These are phyloP conservation scores for Pichia sp. DNA, from an alignment of 1,139 yeast species.

Conservation along the genomic window DNA sequence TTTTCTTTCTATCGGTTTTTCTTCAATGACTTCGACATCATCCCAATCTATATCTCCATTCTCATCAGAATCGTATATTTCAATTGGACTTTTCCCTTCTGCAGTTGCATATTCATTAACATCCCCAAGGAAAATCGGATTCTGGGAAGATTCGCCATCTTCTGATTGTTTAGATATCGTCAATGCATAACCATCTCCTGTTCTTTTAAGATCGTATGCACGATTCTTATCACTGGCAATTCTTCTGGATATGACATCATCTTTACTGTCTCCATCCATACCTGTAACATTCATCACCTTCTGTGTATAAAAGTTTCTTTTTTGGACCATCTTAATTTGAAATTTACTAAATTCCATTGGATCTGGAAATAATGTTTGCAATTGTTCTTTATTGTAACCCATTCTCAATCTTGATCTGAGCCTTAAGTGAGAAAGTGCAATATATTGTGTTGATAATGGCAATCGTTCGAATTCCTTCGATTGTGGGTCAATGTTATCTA, in stretches of 20 bases:
- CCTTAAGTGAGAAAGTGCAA: slow-evolving; percentile 79
- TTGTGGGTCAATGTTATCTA: slow-evolving; percentile 67
- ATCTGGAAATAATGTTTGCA: slow-evolving; percentile 76
- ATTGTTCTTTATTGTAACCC: slow-evolving; percentile 90
- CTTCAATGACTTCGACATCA: slow-evolving; percentile 18
- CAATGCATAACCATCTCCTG: slow-evolving; percentile 85
- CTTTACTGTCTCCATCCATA: slow-evolving; percentile 56
- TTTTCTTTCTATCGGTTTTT: neutral
- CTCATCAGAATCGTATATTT: slow-evolving; percentile 20
- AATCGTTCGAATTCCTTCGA: slow-evolving; percentile 61
- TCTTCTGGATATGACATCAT: slow-evolving; percentile 44
- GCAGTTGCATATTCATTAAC: slow-evolving; percentile 6
- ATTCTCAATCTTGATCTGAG: slow-evolving; percentile 85
- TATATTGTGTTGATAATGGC: slow-evolving; percentile 85
- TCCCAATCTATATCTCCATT: slow-evolving; percentile 29
- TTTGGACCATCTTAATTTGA: slow-evolving; percentile 90
- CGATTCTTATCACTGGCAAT: slow-evolving; percentile 85
- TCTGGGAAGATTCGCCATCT: slow-evolving; percentile 38
- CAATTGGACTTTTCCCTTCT: neutral
- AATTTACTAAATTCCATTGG: slow-evolving; percentile 89
- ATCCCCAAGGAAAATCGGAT: slow-evolving; percentile 29
- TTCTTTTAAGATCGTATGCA: slow-evolving; percentile 72
- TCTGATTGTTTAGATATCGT: slow-evolving; percentile 43
- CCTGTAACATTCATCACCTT: slow-evolving; percentile 83
- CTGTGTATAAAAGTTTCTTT: slow-evolving; percentile 88